Evolutionary conservation across 2,329 filamentous ascomycete genomes (phyloP).

Genomic region (Penicillium fuscoglaucum): DNA sequence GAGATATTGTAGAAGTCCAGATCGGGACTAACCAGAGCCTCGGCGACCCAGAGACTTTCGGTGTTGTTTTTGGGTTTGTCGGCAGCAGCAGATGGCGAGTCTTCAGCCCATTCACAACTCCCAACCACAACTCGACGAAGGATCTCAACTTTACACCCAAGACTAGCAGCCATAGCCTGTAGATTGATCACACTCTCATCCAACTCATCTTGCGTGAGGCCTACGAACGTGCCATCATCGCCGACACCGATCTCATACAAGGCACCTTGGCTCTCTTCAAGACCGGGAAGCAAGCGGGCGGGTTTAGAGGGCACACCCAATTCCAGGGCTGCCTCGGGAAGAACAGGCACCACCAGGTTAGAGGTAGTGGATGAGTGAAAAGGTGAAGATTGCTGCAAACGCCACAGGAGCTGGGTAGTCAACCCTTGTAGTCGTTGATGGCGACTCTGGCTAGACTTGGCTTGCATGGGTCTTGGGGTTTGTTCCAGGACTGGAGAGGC

Average conservation of each 20-base stretch:
- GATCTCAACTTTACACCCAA: conserved; percentile 83
- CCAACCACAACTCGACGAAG: conserved; percentile 81
- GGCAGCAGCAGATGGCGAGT: conserved; percentile 21
- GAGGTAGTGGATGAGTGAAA: conserved; percentile 80
- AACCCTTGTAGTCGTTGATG: conserved; percentile 85
- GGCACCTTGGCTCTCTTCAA: conserved; percentile 91
- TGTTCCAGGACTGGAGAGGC: conserved; percentile 34
- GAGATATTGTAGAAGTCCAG: conserved; percentile 48
- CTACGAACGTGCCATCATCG: conserved; percentile 88
- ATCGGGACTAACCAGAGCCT: conserved; percentile 81
- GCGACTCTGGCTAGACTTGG: conserved; percentile 65
- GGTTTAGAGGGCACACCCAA: conserved; percentile 58
- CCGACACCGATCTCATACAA: conserved; percentile 96
- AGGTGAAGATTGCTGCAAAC: conserved; percentile 89
- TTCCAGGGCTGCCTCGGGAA: conserved; percentile 65
- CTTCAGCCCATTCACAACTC: conserved; percentile 64
- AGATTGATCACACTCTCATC: conserved; percentile 85
- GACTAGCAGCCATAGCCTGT: conserved; percentile 84
- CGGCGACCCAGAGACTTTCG: conserved; percentile 78
- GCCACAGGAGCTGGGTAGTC: conserved; percentile 93
- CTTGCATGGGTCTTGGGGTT: conserved; percentile 39
- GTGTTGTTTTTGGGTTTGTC: conserved; percentile 30
- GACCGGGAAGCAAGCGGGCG: conserved; percentile 63
- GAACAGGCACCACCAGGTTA: conserved; percentile 70
- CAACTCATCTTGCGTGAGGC: conserved; percentile 85